These are phyloP conservation scores for Ceriops tagal DNA, from an alignment of 345 rosid genomes.

Conservation along the genomic window DNA sequence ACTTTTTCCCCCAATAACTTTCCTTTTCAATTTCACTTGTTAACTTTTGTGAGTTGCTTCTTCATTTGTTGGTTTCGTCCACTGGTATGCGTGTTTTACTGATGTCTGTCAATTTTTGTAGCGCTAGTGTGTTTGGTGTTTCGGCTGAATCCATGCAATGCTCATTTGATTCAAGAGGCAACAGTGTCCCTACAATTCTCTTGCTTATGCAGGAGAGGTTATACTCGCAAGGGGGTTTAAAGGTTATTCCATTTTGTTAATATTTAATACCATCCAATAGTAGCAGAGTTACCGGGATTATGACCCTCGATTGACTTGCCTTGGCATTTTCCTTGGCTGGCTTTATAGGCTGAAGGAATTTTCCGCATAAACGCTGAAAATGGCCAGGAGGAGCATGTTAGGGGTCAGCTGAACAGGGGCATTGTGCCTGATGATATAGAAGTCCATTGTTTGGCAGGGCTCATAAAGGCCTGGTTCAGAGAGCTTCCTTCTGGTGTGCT, in stretches of 20 bases:
- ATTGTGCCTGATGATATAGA: conserved; percentile 79
- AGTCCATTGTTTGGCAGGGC: conserved; percentile 92
- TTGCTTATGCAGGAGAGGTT: conserved; percentile 84
- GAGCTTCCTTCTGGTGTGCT: conserved; percentile 96
- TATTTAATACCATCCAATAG: neutral
- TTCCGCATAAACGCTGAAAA: conserved; percentile 97
- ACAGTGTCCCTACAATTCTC: conserved; percentile 92
- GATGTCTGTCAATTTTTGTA: conserved; percentile 30
- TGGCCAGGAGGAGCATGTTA: conserved; percentile 84
- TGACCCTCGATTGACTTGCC: neutral
- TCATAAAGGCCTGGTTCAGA: conserved; percentile 96
- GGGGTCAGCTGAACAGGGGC: conserved; percentile 89
- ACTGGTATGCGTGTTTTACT: conserved; percentile 9
- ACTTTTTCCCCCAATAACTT: neutral
- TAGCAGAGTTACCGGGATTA: neutral
- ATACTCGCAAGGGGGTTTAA: conserved; percentile 73
- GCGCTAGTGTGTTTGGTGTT: conserved; percentile 94
- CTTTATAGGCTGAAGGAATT: conserved; percentile 80
- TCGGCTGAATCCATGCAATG: conserved; percentile 98
- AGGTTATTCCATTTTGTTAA: conserved; percentile 37
- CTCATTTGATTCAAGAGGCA: conserved; percentile 67
- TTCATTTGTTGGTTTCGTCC: neutral
- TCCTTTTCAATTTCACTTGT: neutral
- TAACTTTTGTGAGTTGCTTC: neutral
- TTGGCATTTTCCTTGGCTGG: neutral